phyloP scores from a whole-genome alignment of 1,139 yeast genomes.

The Debaryomyces udenii region DNA sequence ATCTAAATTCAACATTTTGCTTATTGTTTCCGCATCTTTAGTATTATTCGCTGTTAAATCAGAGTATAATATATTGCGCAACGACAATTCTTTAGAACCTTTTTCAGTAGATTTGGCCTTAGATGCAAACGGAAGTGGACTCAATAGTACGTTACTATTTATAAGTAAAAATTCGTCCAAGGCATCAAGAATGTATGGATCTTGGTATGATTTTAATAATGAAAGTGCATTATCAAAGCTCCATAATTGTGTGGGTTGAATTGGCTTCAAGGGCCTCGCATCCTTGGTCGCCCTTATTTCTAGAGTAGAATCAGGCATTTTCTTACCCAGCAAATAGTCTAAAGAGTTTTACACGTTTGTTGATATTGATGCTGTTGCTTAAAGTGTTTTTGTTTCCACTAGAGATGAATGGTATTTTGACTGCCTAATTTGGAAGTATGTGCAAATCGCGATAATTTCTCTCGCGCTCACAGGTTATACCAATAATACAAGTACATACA shows the following conservation, averaged over 20 bases:
- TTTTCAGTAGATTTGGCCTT: neutral
- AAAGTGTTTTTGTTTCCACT: constrained; percentile 5
- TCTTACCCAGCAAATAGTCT: constrained; percentile 1
- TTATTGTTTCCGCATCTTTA: constrained; percentile 44
- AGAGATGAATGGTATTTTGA: constrained; percentile 10
- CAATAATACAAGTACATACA: neutral
- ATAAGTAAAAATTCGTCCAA: constrained; percentile 48
- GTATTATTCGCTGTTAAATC: constrained; percentile 34
- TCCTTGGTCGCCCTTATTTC: constrained; percentile 13
- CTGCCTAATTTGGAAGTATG: constrained; percentile 13
- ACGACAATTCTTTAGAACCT: constrained; percentile 28
- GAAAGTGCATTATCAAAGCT: constrained; percentile 46
- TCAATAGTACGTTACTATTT: constrained; percentile 34
- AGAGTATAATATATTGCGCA: constrained; percentile 45
- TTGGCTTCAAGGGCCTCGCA: constrained; percentile 30
- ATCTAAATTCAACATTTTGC: constrained; percentile 37
- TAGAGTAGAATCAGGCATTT: constrained; percentile 12
- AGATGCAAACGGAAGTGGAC: constrained; percentile 39
- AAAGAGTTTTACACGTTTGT: no score
- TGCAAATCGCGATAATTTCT: neutral
- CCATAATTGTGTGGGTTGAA: constrained; percentile 47
- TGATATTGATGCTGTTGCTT: neutral
- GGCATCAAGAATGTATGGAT: constrained; percentile 40
- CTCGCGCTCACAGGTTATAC: no score
- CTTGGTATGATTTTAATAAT: constrained; percentile 34